Conservation (phyloP, 768 basidiomycete species). For the Roridomyces roridus region DNA sequence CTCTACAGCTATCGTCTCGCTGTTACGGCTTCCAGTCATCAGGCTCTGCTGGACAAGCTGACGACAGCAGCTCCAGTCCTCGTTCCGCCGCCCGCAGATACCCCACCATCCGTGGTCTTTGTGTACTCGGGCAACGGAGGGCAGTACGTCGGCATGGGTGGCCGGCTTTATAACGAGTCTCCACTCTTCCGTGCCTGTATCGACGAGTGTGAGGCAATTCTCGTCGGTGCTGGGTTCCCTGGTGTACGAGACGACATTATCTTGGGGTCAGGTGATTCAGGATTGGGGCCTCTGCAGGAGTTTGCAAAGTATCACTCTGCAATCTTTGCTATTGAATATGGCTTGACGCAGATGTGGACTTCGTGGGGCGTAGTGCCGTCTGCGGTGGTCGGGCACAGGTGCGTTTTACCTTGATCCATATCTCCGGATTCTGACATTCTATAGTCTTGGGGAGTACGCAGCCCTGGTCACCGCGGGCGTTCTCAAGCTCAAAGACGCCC, state of each 20-base stretch:
- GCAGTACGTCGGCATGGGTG: constrained; percentile 74
- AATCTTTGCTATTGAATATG: constrained; percentile 67
- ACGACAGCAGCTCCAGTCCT: constrained; percentile 29
- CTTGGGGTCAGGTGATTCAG: constrained; percentile 28
- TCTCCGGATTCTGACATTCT: neutral
- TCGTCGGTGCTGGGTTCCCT: constrained; percentile 55
- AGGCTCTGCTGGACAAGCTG: constrained; percentile 56
- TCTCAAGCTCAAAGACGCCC: constrained; percentile 59
- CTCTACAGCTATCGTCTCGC: constrained; percentile 59
- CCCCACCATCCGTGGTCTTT: constrained; percentile 51
- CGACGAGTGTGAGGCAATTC: constrained; percentile 61
- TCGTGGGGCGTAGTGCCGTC: constrained; percentile 69
- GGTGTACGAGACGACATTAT: constrained; percentile 52
- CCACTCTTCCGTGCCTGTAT: constrained; percentile 56
- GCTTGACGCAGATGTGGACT: constrained; percentile 67
- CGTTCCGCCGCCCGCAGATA: constrained; percentile 34
- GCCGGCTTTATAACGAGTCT: constrained; percentile 55
- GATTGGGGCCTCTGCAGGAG: constrained; percentile 36
- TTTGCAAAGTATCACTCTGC: constrained; percentile 58
- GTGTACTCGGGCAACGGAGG: constrained; percentile 80
- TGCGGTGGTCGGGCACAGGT: constrained; percentile 83
- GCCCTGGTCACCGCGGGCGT: constrained; percentile 69
- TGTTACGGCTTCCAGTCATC: constrained; percentile 46
- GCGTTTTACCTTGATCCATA: constrained; percentile 21
- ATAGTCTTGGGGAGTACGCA: constrained; percentile 78